A percentile compares a stretch with the other conserved stretches of the same genome.
These are phyloP conservation scores for Metschnikowia dekortorum DNA, from an alignment of 805 yeast genomes.

Conservation along the genomic window DNA sequence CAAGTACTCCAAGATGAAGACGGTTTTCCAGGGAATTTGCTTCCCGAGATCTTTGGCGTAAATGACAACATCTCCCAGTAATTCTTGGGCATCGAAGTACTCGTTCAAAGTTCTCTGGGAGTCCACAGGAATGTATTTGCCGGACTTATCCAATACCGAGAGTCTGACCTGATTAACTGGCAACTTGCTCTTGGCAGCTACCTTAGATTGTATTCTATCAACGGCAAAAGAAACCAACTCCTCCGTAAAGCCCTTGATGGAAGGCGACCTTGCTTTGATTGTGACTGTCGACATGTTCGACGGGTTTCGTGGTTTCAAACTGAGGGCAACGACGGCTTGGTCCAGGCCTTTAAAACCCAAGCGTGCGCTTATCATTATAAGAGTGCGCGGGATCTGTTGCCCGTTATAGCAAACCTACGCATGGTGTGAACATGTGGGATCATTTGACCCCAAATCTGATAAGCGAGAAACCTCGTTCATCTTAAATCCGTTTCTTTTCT, in stretches of 20 bases:
- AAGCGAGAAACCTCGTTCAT: no score
- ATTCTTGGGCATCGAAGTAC: constrained; percentile 42
- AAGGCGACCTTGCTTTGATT: constrained; percentile 59
- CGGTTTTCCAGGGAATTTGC: constrained; percentile 88
- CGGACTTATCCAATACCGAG: constrained; percentile 19
- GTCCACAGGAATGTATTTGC: constrained; percentile 42
- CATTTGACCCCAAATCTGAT: no score
- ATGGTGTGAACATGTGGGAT: no score
- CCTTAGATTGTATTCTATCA: constrained; percentile 38
- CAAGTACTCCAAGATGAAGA: constrained; percentile 80
- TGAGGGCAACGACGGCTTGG: background rate
- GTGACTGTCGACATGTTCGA: constrained; percentile 41
- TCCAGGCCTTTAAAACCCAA: background rate
- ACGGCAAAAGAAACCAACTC: constrained; percentile 31
- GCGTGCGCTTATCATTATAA: constrained; percentile 3
- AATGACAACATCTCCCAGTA: constrained; percentile 39
- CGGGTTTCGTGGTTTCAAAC: background rate
- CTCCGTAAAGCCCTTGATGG: constrained; percentile 46
- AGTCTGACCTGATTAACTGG: constrained; percentile 27
- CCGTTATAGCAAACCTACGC: background rate
- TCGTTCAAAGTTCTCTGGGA: constrained; percentile 30
- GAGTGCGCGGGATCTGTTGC: background rate
- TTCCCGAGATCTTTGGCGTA: constrained; percentile 87
- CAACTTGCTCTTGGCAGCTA: constrained; percentile 45
- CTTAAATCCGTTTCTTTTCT: no score